phyloP scores from a whole-genome alignment of 2,329 filamentous ascomycete genomes.

The Aspergillus quadricinctus region DNA sequence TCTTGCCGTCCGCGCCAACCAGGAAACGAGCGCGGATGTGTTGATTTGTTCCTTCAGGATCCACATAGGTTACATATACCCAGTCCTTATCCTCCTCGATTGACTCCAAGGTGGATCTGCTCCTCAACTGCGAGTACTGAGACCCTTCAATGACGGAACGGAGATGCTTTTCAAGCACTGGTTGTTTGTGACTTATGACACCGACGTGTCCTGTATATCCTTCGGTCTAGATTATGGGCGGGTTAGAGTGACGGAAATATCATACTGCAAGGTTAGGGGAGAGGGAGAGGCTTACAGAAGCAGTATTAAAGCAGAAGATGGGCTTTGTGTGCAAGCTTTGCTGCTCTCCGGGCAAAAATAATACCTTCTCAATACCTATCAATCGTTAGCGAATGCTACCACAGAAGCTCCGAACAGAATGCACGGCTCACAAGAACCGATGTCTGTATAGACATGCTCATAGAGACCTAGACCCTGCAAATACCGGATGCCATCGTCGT shows the following conservation, averaged over 20 bases:
- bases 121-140: slow-evolving; percentile 12
- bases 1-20: slow-evolving; percentile 48
- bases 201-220: slow-evolving; percentile 28
- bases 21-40: slow-evolving; percentile 28
- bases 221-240: slow-evolving; percentile 19
- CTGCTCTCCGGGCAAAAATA: slow-evolving; percentile 22
- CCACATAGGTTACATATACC: slow-evolving; percentile 16
- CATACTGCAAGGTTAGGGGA: no score
- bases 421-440: slow-evolving; percentile 21
- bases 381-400: neutral
- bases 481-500: slow-evolving; percentile 30
- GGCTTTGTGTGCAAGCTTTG: slow-evolving; percentile 15
- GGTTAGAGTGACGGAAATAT: neutral
- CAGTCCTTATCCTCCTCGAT: slow-evolving; percentile 12
- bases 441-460: slow-evolving; percentile 21
- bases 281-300: slow-evolving; percentile 8
- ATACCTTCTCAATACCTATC: slow-evolving; percentile 17
- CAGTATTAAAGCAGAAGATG: slow-evolving; percentile 21
- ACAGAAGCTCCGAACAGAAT: neutral
- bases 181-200: slow-evolving; percentile 28
- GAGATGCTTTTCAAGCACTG: slow-evolving; percentile 23
- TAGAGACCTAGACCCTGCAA: slow-evolving; percentile 29
- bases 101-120: slow-evolving; percentile 11
- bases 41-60: slow-evolving; percentile 12
- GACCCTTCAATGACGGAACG: slow-evolving; percentile 10